Evolutionary conservation across 2,329 filamentous ascomycete species (phyloP).

Genomic region (Alternaria arborescens): DNA sequence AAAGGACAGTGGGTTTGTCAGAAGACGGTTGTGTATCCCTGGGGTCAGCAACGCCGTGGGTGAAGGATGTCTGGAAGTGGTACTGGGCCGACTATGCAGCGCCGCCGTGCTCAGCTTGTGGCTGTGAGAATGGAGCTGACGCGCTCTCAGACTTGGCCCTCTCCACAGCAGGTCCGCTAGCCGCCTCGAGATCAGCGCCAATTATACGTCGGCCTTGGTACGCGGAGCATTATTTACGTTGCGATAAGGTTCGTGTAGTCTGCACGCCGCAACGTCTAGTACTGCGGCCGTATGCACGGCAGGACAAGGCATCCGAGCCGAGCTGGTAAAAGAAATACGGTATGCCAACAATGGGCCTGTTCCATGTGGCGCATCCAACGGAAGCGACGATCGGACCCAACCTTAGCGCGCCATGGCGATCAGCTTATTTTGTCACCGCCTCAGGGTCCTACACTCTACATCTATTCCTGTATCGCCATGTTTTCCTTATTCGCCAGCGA

Average conservation of each 20-base stretch:
- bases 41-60: slow-evolving; percentile 25
- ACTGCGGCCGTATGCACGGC: background rate
- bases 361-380: slow-evolving; percentile 13
- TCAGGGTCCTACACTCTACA: slow-evolving; percentile 23
- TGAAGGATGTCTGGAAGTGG: slow-evolving; percentile 16
- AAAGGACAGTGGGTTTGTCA: slow-evolving; percentile 19
- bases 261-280: slow-evolving; percentile 8
- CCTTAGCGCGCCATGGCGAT: slow-evolving; percentile 27
- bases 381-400: slow-evolving; percentile 13
- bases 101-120: slow-evolving; percentile 16
- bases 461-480: slow-evolving; percentile 29
- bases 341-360: slow-evolving; percentile 2
- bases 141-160: slow-evolving; percentile 22
- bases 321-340: background rate
- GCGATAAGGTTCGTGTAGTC: slow-evolving; percentile 8
- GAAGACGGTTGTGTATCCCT: slow-evolving; percentile 11
- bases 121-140: slow-evolving; percentile 25
- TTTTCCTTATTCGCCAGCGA: slow-evolving; percentile 31
- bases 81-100: slow-evolving; percentile 3
- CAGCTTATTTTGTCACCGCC: slow-evolving; percentile 27
- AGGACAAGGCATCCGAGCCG: slow-evolving; percentile 3
- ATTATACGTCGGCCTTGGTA: slow-evolving; percentile 7
- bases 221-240: slow-evolving; percentile 10
- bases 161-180: slow-evolving; percentile 22
- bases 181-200: slow-evolving; percentile 21